These are phyloP conservation scores for Tulasnella sp. DNA, from an alignment of 768 basidiomycete species.

Conservation along the genomic window DNA sequence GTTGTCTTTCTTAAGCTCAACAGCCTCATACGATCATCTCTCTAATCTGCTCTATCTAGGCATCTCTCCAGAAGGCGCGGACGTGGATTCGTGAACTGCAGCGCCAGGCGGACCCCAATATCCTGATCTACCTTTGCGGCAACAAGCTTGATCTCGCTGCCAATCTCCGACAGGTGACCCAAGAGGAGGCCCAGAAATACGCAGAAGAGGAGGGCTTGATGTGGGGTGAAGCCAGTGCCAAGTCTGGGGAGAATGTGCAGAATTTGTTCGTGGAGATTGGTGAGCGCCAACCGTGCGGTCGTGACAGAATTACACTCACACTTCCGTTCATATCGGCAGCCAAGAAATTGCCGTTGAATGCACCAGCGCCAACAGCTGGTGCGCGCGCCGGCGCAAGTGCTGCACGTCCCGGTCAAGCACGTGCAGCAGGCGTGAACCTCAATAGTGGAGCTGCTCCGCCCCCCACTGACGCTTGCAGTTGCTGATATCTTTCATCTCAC, in stretches of 20 bases:
- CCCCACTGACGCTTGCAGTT: constrained; percentile 57
- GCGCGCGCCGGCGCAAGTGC: constrained; percentile 42
- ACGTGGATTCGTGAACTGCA: constrained; percentile 95
- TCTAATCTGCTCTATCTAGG: constrained; percentile 23
- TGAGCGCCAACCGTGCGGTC: constrained; percentile 29
- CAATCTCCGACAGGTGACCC: constrained; percentile 63
- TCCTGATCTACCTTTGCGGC: constrained; percentile 91
- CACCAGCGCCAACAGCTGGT: constrained; percentile 49
- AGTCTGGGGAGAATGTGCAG: constrained; percentile 75
- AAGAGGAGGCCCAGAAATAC: constrained; percentile 86
- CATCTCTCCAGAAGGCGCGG: constrained; percentile 90
- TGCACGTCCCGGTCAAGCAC: constrained; percentile 36
- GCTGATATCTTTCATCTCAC: constrained; percentile 41
- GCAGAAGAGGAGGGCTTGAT: constrained; percentile 86
- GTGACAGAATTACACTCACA: background rate
- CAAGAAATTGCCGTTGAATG: constrained; percentile 79
- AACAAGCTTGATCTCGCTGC: constrained; percentile 87
- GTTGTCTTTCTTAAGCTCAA: constrained; percentile 2
- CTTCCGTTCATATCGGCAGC: constrained; percentile 34
- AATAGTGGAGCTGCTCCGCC: constrained; percentile 50
- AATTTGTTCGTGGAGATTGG: constrained; percentile 83
- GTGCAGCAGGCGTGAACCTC: constrained; percentile 65
- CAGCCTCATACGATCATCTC: background rate
- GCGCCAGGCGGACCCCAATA: constrained; percentile 93
- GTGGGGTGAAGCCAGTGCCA: constrained; percentile 89